Base-by-base conservation (phyloP, 139 green algal species). In the Zygnema cylindricum region DNA sequence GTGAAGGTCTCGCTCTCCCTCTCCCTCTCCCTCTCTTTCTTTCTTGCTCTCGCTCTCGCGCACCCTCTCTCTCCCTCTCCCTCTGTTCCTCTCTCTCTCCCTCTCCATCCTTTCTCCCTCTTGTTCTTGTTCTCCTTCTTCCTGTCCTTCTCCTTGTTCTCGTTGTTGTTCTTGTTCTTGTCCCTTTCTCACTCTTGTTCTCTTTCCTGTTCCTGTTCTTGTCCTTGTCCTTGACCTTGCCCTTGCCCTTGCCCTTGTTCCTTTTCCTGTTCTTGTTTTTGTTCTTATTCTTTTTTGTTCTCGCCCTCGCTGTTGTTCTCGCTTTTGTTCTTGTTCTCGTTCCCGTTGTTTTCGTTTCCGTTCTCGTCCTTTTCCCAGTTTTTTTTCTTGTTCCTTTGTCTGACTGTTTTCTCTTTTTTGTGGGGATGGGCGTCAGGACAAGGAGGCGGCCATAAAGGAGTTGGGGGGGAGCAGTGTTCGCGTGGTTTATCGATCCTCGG, bases 361-460 rank as follows among this genome's bases (percentile, higher is more conserved):
- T 73, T 25, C 57, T 25, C 57, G 30, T 35, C 57, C 57, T 30
- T 35, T 73, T 73, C 25, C 30, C 57, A 73, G 30, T 30, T 73
- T 30, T 73, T 25, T 73, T 25, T 35, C 57, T 35, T 35, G 30
- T 73, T 35, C 57, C 57, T 35, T 73, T 35, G 25, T 30, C 25
- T 35, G 30, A 73, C 25, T 35, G 30, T 73, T 73, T 35, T 73
- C 30, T 30, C 57, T 73, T 30, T 35, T 35, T 35, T 35, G 25
- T 30, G 25, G 57, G 25, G 25, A 30, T 21, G 73, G 35, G 73
- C 35, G 21, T 21, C 21, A 84, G 77, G 77, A 84, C 22, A 55
- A 63, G 38, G 40, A 2, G 33, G 77, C 77, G 16, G 77, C 77
- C n/a, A 54, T 73, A 33, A 35, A 36, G 77, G 77, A 84, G 77